These are phyloP conservation scores for Populus davidiana DNA, from an alignment of 345 rosid genomes.

Conservation along the genomic window DNA sequence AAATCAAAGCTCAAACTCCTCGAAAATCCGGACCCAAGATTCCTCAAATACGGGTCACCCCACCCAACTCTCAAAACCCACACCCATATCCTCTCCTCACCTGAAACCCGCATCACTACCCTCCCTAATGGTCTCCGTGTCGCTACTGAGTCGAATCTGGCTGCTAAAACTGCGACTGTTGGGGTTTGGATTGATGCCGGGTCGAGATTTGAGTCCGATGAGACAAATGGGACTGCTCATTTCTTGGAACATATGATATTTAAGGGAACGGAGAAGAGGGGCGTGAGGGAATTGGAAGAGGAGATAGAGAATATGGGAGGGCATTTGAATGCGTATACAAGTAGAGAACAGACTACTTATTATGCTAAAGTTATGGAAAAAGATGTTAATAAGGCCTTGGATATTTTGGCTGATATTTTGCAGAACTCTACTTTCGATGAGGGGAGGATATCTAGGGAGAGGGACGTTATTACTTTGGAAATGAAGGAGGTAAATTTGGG, in stretches of 20 bases:
- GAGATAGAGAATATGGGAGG: constrained; percentile 98
- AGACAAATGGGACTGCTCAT: constrained; percentile 89
- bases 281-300: constrained; percentile 63
- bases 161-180: constrained; percentile 75
- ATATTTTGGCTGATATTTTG: constrained; percentile 83
- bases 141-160: constrained; percentile 83
- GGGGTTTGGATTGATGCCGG: constrained; percentile 99
- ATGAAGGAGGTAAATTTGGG: constrained; percentile 31
- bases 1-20: constrained; percentile 60
- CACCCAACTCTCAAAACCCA: constrained; percentile 59
- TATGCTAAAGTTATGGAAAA: constrained; percentile 86
- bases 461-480: constrained; percentile 37
- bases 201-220: constrained; percentile 82
- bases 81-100: constrained; percentile 76
- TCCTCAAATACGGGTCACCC: constrained; percentile 90
- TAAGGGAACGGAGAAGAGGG: constrained; percentile 77
- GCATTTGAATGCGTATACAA: constrained; percentile 88
- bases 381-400: constrained; percentile 64
- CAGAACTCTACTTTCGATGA: constrained; percentile 65
- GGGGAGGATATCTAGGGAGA: constrained; percentile 23
- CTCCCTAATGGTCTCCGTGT: constrained; percentile 83
- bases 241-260: constrained; percentile 98
- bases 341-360: constrained; percentile 94
- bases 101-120: constrained; percentile 89
- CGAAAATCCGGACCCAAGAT: constrained; percentile 79